Base-by-base conservation (phyloP, 495 filamentous ascomycete genomes). In the Elasticomyces elasticus region DNA sequence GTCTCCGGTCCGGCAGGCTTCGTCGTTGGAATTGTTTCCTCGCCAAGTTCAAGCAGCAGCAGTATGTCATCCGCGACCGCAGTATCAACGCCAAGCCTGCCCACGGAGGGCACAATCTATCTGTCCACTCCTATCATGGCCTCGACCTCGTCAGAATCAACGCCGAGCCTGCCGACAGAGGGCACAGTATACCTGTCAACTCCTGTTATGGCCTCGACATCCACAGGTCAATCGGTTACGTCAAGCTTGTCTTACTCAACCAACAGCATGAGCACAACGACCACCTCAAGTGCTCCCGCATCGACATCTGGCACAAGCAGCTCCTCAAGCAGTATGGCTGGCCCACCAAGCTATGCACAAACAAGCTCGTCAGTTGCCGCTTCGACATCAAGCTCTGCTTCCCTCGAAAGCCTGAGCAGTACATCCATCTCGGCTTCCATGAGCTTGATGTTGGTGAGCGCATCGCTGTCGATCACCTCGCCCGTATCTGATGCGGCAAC, bases 321-420 rank as follows among this genome's bases (percentile, higher is more conserved):
- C 42, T 23, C 15, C 12, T 15, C 11, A 3, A 9, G 3, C 5
- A 45, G 6, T 5, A 45, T 3, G 5, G n/a, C n/a, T n/a, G n/a
- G n/a, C n/a, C n/a, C n/a, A n/a, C 10, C 31, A 10, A 37, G 31
- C 31, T 10, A 37, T 37, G 10, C 31, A 37, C 31, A 37, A 37
- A 37, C 41, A 17, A 49, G 45, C 45, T 2, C n/a, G 22, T 11
- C 25, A 25, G 5, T 27, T 5, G 5, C 24, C 12, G 5, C 24
- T 49, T 10, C 27, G 10, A 22, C 45, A 33, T 49, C 45, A 31
- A 49, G 45, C 45, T 49, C 45, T 12, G 15, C 45, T 22, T 49
- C 45, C 41, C 41, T 9, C 10, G 22, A 11, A 44, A 22, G 11
- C 10, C 41, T 12, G 10, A 11, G 11, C 41, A 44, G 20, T 44